Evolutionary conservation across 768 basidiomycete species (phyloP).

Genomic region (Strobilomyces echinocephalus): DNA sequence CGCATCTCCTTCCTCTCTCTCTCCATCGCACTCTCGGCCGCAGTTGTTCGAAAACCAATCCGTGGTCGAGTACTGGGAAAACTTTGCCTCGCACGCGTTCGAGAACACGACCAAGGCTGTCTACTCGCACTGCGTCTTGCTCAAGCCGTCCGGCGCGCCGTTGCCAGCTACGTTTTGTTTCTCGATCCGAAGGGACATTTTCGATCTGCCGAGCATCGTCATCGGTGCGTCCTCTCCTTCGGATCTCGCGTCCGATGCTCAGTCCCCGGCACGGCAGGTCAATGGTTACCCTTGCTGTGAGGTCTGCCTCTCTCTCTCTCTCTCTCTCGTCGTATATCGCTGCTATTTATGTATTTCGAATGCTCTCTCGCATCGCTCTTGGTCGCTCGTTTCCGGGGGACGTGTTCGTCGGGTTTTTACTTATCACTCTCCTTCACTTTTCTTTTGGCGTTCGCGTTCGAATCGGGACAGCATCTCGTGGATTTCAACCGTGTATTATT

Average conservation of each 20-base stretch:
- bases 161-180: slow-evolving; percentile 94
- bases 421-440: background rate
- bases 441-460: background rate
- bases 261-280: slow-evolving; percentile 43
- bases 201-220: slow-evolving; percentile 84
- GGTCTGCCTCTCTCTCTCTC: background rate
- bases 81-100: slow-evolving; percentile 94
- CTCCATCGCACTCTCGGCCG: no score
- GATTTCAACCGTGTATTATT: background rate
- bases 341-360: slow-evolving; percentile 5
- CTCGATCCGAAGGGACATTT: slow-evolving; percentile 88
- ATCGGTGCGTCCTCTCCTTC: slow-evolving; percentile 52
- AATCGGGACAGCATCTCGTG: background rate
- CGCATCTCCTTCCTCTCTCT: background rate
- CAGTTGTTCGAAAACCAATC: slow-evolving; percentile 95
- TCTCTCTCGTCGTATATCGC: slow-evolving; percentile 5
- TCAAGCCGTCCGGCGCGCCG: slow-evolving; percentile 79
- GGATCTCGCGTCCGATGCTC: no score
- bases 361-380: slow-evolving; percentile 1
- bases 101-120: slow-evolving; percentile 96
- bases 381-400: background rate
- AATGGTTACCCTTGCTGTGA: slow-evolving; percentile 82
- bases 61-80: slow-evolving; percentile 94
- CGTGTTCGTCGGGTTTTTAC: background rate
- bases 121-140: slow-evolving; percentile 84